Percentiles rank a stretch among this genome's conserved stretches.
These are phyloP conservation scores for Penicillium sp. DNA, from an alignment of 2,329 filamentous ascomycete genomes.

Conservation along the genomic window DNA sequence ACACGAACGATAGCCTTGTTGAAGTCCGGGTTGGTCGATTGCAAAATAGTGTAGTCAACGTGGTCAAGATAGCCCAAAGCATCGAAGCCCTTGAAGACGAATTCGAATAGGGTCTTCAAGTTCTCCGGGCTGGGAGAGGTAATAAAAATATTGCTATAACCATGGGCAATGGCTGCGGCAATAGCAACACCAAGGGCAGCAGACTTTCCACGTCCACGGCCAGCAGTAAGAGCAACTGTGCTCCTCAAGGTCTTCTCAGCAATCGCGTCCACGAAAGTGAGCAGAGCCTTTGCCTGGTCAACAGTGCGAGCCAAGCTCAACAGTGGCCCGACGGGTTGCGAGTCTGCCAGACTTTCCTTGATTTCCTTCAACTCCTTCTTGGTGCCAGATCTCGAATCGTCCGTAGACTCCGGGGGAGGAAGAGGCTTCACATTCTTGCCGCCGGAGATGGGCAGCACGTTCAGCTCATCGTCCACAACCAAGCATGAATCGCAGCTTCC, in stretches of 20 bases:
- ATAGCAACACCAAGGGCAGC: slow-evolving; percentile 93
- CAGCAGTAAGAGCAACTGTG: slow-evolving; percentile 91
- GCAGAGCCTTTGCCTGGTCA: slow-evolving; percentile 93
- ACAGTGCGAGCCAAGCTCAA: slow-evolving; percentile 84
- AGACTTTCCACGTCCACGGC: slow-evolving; percentile 93
- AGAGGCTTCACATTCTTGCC: slow-evolving; percentile 85
- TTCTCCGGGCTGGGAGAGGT: slow-evolving; percentile 98
- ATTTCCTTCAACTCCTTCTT: slow-evolving; percentile 77
- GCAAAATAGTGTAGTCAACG: slow-evolving; percentile 95
- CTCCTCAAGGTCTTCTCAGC: slow-evolving; percentile 92
- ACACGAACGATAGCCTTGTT: slow-evolving; percentile 98
- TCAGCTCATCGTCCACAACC: slow-evolving; percentile 96
- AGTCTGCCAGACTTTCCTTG: slow-evolving; percentile 83
- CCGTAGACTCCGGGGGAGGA: slow-evolving; percentile 72
- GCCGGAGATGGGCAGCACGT: slow-evolving; percentile 94
- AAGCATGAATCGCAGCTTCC: slow-evolving; percentile 94
- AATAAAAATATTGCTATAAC: slow-evolving; percentile 99
- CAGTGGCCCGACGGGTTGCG: slow-evolving; percentile 81
- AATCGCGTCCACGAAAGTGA: slow-evolving; percentile 95
- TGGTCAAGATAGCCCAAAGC: slow-evolving; percentile 92
- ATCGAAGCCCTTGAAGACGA: slow-evolving; percentile 97
- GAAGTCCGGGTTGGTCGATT: slow-evolving; percentile 97
- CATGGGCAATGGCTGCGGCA: slow-evolving; percentile 89
- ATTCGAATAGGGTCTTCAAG: slow-evolving; percentile 97
- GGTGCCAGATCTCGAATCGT: slow-evolving; percentile 70